Evolutionary conservation across 805 yeast species (phyloP).

Genomic region (Ogataea parapolymorpha): DNA sequence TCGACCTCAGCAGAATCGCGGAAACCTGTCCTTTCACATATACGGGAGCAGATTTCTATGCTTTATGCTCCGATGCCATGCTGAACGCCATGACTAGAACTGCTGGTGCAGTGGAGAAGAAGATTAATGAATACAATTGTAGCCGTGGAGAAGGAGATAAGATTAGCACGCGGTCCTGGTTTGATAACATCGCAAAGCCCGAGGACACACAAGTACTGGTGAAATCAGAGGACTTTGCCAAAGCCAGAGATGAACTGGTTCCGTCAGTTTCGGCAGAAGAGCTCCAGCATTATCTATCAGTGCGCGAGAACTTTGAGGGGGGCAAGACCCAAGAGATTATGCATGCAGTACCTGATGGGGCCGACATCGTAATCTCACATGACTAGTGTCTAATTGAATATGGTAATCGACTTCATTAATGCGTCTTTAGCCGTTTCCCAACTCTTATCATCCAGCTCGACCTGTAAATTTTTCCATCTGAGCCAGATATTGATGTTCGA

Average conservation of each 20-base stretch:
- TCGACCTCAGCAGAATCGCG: slow-evolving; percentile 59
- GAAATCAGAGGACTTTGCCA: slow-evolving; percentile 67
- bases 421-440: slow-evolving; percentile 35
- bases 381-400: slow-evolving; percentile 13
- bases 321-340: slow-evolving; percentile 34
- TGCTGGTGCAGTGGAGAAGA: slow-evolving; percentile 70
- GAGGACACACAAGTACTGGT: slow-evolving; percentile 71
- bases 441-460: slow-evolving; percentile 32
- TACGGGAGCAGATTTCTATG: slow-evolving; percentile 98
- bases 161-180: slow-evolving; percentile 82
- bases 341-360: not conserved
- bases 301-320: slow-evolving; percentile 83
- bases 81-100: slow-evolving; percentile 92
- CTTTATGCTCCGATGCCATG: slow-evolving; percentile 93
- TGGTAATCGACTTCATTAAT: slow-evolving; percentile 30
- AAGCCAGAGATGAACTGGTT: slow-evolving; percentile 64
- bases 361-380: not conserved
- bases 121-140: slow-evolving; percentile 51
- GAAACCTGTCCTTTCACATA: slow-evolving; percentile 78
- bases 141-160: slow-evolving; percentile 34
- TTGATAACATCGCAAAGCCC: slow-evolving; percentile 69
- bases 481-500: slow-evolving; percentile 38
- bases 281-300: slow-evolving; percentile 70
- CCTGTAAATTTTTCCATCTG: slow-evolving; percentile 36
- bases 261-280: slow-evolving; percentile 92